Evolutionary conservation across 2,329 filamentous ascomycete genomes (phyloP).

Genomic region (Colletotrichum tofieldiae): DNA sequence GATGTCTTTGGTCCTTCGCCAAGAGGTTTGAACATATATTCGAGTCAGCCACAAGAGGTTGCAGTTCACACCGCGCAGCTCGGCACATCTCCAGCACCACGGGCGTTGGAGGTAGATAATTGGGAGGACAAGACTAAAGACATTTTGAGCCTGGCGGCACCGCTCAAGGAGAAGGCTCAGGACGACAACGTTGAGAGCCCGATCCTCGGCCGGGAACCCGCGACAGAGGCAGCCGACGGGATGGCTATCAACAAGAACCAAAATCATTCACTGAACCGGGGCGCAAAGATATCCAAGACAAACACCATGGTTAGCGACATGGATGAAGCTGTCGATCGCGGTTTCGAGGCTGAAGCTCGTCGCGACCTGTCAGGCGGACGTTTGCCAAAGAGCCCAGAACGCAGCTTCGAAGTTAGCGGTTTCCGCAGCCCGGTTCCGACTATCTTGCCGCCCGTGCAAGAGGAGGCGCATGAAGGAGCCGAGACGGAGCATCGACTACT

Average conservation of each 20-base stretch:
- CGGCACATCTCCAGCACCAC: neutral
- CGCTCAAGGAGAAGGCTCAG: conserved; percentile 46
- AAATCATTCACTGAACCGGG: conserved; percentile 12
- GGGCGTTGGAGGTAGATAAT: neutral
- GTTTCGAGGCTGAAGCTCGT: conserved; percentile 51
- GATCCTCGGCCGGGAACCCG: conserved; percentile 51
- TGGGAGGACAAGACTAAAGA: conserved; percentile 34
- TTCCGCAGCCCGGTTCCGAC: conserved; percentile 61
- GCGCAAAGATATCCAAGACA: neutral
- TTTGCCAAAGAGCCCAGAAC: conserved; percentile 21
- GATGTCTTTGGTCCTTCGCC: conserved; percentile 27
- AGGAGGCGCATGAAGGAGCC: conserved; percentile 65
- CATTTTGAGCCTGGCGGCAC: conserved; percentile 28
- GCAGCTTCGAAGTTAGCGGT: conserved; percentile 48
- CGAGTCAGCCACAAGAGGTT: neutral
- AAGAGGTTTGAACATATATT: neutral
- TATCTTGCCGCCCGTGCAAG: conserved; percentile 67
- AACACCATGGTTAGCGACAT: conserved; percentile 39
- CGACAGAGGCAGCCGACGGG: conserved; percentile 6
- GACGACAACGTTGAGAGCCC: conserved; percentile 57
- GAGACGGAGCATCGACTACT: conserved; percentile 48
- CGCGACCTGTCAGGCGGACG: conserved; percentile 45
- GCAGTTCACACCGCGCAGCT: neutral
- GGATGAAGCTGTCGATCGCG: conserved; percentile 42
- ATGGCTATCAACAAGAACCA: neutral